Conservation (phyloP, 108 stramenopile species). For the Pseudonitzschia multistriata region DNA sequence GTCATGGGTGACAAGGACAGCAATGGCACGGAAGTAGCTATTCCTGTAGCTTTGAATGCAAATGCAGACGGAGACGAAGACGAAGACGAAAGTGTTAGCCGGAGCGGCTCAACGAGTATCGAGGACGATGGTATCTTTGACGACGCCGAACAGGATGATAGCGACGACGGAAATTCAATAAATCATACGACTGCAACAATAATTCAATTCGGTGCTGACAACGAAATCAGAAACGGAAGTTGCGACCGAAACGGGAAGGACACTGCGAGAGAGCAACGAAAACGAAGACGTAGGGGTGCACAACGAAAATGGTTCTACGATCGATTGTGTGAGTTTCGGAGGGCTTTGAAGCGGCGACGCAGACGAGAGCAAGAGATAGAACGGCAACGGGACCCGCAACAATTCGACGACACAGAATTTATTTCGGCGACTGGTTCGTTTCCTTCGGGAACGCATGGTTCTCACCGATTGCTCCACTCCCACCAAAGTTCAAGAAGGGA, state of each 20-base stretch:
- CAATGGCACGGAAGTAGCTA: neutral
- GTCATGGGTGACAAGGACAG: neutral
- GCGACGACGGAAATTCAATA: neutral
- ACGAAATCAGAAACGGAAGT: neutral
- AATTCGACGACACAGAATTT: conserved; percentile 10
- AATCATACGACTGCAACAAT: neutral
- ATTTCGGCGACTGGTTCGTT: neutral
- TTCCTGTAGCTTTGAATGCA: neutral
- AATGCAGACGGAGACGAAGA: neutral
- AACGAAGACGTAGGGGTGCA: neutral
- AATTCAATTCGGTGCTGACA: neutral
- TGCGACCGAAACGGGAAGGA: neutral
- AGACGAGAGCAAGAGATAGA: neutral
- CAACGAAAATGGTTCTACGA: neutral
- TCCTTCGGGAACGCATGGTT: neutral
- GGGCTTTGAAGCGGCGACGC: neutral
- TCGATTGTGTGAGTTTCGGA: neutral
- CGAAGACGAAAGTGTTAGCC: neutral
- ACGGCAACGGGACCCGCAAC: conserved; percentile 1
- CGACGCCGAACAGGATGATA: neutral
- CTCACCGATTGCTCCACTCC: too few relatives aligned
- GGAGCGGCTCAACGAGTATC: neutral
- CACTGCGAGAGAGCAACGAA: neutral
- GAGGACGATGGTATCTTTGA: conserved; percentile 10
- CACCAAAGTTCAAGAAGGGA: too few relatives aligned